Percentiles rank a stretch among this genome's conserved stretches.
Conservation (phyloP, 2,329 filamentous ascomycete genomes). For the Fusarium subtropicale region DNA sequence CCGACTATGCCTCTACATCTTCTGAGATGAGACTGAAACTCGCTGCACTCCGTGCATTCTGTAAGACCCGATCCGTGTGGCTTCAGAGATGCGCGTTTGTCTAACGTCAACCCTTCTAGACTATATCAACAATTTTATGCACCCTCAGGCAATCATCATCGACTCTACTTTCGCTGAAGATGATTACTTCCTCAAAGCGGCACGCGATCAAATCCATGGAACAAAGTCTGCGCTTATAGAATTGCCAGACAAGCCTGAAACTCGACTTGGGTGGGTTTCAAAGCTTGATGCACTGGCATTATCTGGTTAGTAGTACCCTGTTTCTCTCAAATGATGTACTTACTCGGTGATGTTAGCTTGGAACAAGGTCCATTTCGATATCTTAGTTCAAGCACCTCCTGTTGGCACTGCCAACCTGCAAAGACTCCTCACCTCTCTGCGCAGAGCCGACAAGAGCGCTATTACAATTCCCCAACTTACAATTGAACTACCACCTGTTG, state of each 20-base stretch:
- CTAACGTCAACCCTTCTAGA: constrained; percentile 51
- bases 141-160: constrained; percentile 80
- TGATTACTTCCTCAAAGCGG: constrained; percentile 70
- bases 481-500: constrained; percentile 80
- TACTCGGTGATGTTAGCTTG: constrained; percentile 66
- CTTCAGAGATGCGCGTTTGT: not conserved
- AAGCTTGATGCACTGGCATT: constrained; percentile 80
- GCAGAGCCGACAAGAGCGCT: constrained; percentile 79
- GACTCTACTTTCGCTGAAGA: constrained; percentile 78
- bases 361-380: constrained; percentile 82
- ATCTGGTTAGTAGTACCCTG: constrained; percentile 59
- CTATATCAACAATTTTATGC: constrained; percentile 78
- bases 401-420: constrained; percentile 79
- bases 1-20: constrained; percentile 77
- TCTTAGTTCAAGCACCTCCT: constrained; percentile 81
- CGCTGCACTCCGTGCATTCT: constrained; percentile 72
- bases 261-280: constrained; percentile 80
- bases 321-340: constrained; percentile 32
- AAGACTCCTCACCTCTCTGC: constrained; percentile 80
- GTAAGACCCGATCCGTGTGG: constrained; percentile 52
- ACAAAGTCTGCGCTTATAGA: constrained; percentile 76
- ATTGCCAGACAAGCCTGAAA: constrained; percentile 72
- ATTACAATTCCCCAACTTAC: constrained; percentile 79
- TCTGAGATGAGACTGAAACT: constrained; percentile 75
- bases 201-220: constrained; percentile 65